These are phyloP conservation scores for Kwoniella sp. DNA, from an alignment of 768 basidiomycete genomes.

Conservation along the genomic window DNA sequence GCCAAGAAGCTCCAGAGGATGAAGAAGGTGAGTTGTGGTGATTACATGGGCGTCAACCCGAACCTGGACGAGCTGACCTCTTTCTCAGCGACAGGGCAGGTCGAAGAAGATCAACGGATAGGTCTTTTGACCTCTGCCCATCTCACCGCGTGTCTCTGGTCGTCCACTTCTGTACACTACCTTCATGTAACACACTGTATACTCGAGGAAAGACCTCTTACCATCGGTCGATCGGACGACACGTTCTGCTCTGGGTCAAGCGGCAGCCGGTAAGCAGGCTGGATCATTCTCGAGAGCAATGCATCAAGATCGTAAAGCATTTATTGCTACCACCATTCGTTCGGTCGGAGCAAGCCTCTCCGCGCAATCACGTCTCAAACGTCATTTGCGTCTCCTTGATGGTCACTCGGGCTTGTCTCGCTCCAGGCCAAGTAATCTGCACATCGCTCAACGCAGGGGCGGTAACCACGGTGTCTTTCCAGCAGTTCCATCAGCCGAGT, in stretches of 20 bases:
- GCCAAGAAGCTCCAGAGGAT: slow-evolving; percentile 49
- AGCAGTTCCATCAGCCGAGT: not conserved
- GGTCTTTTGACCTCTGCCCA: not conserved
- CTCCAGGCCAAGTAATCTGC: slow-evolving; percentile 75
- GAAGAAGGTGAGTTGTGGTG: slow-evolving; percentile 41
- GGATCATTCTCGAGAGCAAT: too few species aligned
- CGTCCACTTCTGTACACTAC: not conserved
- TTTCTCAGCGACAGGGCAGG: slow-evolving; percentile 40
- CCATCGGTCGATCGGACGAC: too few species aligned
- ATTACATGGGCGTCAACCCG: not conserved
- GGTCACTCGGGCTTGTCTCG: slow-evolving; percentile 73
- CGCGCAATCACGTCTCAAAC: slow-evolving; percentile 76
- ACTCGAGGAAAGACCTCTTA: too few species aligned
- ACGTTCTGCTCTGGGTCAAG: too few species aligned
- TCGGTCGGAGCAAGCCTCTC: too few species aligned
- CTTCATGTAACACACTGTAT: too few species aligned
- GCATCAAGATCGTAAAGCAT: too few species aligned
- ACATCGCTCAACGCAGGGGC: slow-evolving; percentile 69
- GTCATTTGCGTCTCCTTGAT: slow-evolving; percentile 78
- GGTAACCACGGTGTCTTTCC: slow-evolving; percentile 57
- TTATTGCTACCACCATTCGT: too few species aligned
- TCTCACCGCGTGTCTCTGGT: not conserved
- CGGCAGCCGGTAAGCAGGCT: too few species aligned
- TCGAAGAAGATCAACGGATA: slow-evolving; percentile 50
- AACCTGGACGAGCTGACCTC: not conserved